phyloP scores from a whole-genome alignment of 768 basidiomycete species.

The Agaricus blazei region DNA sequence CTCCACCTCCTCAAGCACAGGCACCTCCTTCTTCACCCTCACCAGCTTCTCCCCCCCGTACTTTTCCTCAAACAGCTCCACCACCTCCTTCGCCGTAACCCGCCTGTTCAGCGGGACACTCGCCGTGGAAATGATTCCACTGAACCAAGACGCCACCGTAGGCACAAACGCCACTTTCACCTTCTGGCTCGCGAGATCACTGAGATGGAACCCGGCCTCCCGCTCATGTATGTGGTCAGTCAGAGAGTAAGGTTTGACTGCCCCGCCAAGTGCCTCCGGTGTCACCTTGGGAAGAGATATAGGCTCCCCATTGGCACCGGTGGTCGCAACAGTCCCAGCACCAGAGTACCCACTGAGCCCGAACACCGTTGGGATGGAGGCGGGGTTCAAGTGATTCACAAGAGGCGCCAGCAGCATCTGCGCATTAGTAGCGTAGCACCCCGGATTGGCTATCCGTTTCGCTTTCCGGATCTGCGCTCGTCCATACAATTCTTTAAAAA shows the following conservation, averaged over 20 bases:
- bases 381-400: slow-evolving; percentile 59
- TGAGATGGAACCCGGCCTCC: slow-evolving; percentile 84
- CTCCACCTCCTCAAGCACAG: slow-evolving; percentile 69
- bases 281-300: slow-evolving; percentile 79
- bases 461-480: slow-evolving; percentile 63
- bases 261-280: slow-evolving; percentile 68
- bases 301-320: slow-evolving; percentile 63
- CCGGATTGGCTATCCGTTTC: slow-evolving; percentile 93
- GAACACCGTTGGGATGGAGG: slow-evolving; percentile 76
- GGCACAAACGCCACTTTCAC: slow-evolving; percentile 83
- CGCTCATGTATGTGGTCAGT: slow-evolving; percentile 99
- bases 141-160: slow-evolving; percentile 89
- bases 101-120: slow-evolving; percentile 72
- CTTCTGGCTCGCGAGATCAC: slow-evolving; percentile 32
- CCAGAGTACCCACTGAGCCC: slow-evolving; percentile 94
- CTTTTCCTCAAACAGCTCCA: slow-evolving; percentile 67
- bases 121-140: slow-evolving; percentile 86
- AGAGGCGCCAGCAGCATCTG: slow-evolving; percentile 92
- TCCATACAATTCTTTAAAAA: slow-evolving; percentile 75
- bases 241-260: slow-evolving; percentile 79
- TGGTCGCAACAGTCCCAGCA: slow-evolving; percentile 79
- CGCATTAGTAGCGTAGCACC: slow-evolving; percentile 92
- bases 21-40: slow-evolving; percentile 61
- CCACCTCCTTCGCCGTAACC: slow-evolving; percentile 69
- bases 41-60: slow-evolving; percentile 77